These are phyloP conservation scores for Xylaria sp. DNA, from an alignment of 495 filamentous ascomycete genomes.

Conservation along the genomic window DNA sequence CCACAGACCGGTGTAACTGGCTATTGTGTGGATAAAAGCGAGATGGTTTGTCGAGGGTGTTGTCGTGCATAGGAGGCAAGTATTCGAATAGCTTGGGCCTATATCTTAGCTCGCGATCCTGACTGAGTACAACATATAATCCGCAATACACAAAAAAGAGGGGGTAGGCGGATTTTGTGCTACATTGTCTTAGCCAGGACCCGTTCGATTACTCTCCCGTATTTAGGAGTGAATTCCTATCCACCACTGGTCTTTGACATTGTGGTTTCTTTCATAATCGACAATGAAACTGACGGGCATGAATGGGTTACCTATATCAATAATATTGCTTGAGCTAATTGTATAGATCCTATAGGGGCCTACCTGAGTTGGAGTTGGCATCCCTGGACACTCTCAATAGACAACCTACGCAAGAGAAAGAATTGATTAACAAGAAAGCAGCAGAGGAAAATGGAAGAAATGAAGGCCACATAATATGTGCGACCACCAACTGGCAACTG, in stretches of 20 bases:
- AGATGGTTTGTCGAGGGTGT: background rate
- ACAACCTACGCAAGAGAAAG: background rate
- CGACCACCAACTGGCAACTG: background rate
- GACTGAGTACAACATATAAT: background rate
- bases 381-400: background rate
- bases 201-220: background rate
- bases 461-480: background rate
- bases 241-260: background rate
- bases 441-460: background rate
- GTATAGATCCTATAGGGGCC: background rate
- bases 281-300: background rate
- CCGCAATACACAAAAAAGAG: conserved; percentile 3
- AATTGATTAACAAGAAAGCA: background rate
- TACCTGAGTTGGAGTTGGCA: background rate
- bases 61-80: background rate
- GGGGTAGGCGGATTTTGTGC: background rate
- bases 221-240: background rate
- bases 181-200: background rate
- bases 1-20: background rate
- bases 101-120: background rate
- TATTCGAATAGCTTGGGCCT: background rate
- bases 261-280: background rate
- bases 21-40: background rate
- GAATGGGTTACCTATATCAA: background rate
- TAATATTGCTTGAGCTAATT: background rate